Evolutionary conservation across 805 yeast species (phyloP).

Genomic region (Metschnikowia shivogae): DNA sequence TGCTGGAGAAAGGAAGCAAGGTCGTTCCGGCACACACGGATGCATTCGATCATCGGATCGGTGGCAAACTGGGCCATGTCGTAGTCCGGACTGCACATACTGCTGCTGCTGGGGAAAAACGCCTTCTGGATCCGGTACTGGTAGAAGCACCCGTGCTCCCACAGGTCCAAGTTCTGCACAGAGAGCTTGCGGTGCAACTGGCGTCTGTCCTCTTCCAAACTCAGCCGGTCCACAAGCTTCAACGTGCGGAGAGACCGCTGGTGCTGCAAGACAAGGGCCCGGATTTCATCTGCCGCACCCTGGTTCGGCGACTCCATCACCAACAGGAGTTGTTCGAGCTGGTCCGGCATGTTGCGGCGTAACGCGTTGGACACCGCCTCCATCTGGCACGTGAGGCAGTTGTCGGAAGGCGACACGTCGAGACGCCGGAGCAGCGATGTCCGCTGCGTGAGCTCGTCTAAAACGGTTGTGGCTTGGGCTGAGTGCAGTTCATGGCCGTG

Average conservation of each 20-base stretch:
- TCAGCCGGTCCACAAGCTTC: constrained; percentile 7
- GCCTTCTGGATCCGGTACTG: constrained; percentile 5
- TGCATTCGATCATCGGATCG: constrained; percentile 6
- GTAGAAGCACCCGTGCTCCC: constrained; percentile 12
- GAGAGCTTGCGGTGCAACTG: constrained; percentile 5
- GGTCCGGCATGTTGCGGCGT: constrained; percentile 6
- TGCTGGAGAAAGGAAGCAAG: constrained; percentile 1
- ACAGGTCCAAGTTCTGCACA: constrained; percentile 1
- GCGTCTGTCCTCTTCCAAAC: background rate
- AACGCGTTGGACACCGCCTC: constrained; percentile 2
- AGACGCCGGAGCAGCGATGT: constrained; percentile 8
- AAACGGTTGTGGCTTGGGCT: constrained; percentile 2
- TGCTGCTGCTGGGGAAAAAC: constrained; percentile 5
- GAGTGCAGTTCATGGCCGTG: constrained; percentile 19
- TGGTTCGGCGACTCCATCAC: constrained; percentile 8
- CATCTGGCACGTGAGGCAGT: constrained; percentile 13
- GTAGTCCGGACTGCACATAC: constrained; percentile 3
- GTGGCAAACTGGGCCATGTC: constrained; percentile 5
- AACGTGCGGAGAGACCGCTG: constrained; percentile 7
- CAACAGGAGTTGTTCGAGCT: constrained; percentile 6
- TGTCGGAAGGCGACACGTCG: constrained; percentile 8
- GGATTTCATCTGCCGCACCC: constrained; percentile 4
- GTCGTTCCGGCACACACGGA: constrained; percentile 1
- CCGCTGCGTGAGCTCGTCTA: constrained; percentile 7
- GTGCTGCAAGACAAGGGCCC: background rate